These are phyloP conservation scores for Boechera stricta DNA, from an alignment of 345 rosid species.

Conservation along the genomic window DNA sequence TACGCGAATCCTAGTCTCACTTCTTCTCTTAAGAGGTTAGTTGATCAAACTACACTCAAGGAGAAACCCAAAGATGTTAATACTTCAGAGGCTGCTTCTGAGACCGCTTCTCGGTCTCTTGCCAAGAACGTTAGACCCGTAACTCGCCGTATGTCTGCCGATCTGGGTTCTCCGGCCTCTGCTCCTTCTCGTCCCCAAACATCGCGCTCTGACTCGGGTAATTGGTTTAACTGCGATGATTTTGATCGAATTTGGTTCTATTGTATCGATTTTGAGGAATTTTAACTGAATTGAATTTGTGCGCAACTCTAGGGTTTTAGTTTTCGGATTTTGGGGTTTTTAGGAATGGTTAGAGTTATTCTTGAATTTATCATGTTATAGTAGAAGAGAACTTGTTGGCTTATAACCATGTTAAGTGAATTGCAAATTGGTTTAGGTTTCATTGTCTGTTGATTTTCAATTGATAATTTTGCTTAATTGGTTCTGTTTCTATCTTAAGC, in stretches of 20 bases:
- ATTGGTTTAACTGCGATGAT: background rate
- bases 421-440: background rate
- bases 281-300: slow-evolving; percentile 22
- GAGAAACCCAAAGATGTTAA: slow-evolving; percentile 6
- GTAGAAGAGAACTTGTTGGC: background rate
- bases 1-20: slow-evolving; percentile 44
- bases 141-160: slow-evolving; percentile 35
- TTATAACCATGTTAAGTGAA: background rate
- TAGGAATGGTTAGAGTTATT: background rate
- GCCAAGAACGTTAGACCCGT: slow-evolving; percentile 6
- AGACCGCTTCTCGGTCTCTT: slow-evolving; percentile 18
- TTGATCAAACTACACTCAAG: slow-evolving; percentile 41
- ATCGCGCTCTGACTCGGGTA: slow-evolving; percentile 35
- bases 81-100: background rate
- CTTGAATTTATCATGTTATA: slow-evolving; percentile 9
- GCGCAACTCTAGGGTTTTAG: slow-evolving; percentile 38
- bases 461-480: background rate
- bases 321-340: background rate
- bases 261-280: background rate
- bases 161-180: slow-evolving; percentile 29
- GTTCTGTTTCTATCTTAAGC: background rate
- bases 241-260: slow-evolving; percentile 19
- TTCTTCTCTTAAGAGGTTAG: slow-evolving; percentile 44
- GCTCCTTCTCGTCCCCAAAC: slow-evolving; percentile 31
- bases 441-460: background rate